These are phyloP conservation scores for Auricularia cornea DNA, from an alignment of 768 basidiomycete genomes.

Conservation along the genomic window DNA sequence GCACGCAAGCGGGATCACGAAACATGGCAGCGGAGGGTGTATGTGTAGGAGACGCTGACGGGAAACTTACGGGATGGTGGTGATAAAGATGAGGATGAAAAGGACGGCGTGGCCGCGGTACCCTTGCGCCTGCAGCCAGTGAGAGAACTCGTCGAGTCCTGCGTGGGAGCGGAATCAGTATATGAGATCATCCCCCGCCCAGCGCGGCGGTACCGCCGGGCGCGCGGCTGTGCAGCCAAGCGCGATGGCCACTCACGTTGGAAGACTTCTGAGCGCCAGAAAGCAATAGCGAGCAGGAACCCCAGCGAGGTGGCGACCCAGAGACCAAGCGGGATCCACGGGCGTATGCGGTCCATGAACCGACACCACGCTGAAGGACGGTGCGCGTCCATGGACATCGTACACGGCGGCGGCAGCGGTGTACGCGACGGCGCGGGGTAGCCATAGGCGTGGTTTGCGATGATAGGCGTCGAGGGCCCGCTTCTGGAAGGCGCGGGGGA, in stretches of 20 bases:
- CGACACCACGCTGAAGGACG: conserved; percentile 34
- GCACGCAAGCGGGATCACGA: not conserved
- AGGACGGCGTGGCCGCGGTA: conserved; percentile 71
- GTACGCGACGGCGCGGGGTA: not conserved
- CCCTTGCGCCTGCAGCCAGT: conserved; percentile 65
- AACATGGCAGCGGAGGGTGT: too few relatives aligned
- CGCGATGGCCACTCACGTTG: conserved; percentile 44
- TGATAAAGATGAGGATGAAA: conserved; percentile 75
- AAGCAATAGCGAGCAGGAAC: conserved; percentile 72
- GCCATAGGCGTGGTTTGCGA: not conserved
- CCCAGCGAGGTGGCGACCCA: conserved; percentile 72
- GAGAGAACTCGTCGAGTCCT: conserved; percentile 79
- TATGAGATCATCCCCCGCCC: not conserved
- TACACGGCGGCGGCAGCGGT: not conserved
- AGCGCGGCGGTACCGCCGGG: conserved; percentile 3
- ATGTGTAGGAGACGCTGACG: too few relatives aligned
- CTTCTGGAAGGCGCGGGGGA: not conserved
- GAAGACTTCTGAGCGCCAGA: conserved; percentile 79
- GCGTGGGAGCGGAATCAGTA: conserved; percentile 3
- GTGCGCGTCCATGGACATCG: not conserved
- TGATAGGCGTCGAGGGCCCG: not conserved
- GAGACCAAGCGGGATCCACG: conserved; percentile 70
- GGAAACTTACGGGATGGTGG: conserved; percentile 67
- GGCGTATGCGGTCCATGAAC: conserved; percentile 51
- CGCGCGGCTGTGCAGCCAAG: conserved; percentile 4